Conservation (phyloP, 768 basidiomycete species). For the Pholiota microspora region DNA sequence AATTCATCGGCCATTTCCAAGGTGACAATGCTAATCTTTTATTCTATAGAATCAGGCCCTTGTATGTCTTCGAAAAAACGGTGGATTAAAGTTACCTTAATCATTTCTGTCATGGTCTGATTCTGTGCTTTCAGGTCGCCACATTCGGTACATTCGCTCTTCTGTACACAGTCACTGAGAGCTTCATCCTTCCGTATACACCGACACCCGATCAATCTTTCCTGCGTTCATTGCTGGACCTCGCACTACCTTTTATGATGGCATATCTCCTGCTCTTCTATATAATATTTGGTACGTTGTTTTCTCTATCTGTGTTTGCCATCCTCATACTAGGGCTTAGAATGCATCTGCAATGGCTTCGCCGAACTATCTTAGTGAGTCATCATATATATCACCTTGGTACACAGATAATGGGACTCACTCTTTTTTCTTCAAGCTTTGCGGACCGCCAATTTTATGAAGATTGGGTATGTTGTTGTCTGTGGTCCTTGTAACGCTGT, state of each 20-base stretch:
- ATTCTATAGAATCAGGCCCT: slow-evolving; percentile 57
- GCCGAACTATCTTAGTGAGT: slow-evolving; percentile 87
- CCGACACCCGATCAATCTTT: slow-evolving; percentile 71
- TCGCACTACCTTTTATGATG: slow-evolving; percentile 92
- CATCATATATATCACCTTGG: not conserved
- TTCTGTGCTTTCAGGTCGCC: slow-evolving; percentile 52
- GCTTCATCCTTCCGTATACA: slow-evolving; percentile 85
- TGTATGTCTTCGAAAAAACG: slow-evolving; percentile 82
- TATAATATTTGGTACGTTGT: slow-evolving; percentile 70
- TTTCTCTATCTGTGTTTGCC: not conserved
- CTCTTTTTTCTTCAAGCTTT: slow-evolving; percentile 52
- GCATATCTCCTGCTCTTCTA: slow-evolving; percentile 86
- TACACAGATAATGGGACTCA: not conserved
- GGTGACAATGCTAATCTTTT: not conserved
- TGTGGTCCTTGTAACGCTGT: not conserved
- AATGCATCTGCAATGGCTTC: slow-evolving; percentile 96
- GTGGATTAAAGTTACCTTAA: slow-evolving; percentile 31
- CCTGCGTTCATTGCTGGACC: slow-evolving; percentile 73
- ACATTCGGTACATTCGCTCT: slow-evolving; percentile 96
- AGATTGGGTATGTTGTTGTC: slow-evolving; percentile 68
- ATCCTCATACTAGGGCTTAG: slow-evolving; percentile 34
- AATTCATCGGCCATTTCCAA: not conserved
- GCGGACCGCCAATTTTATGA: slow-evolving; percentile 98
- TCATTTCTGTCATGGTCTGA: slow-evolving; percentile 24
- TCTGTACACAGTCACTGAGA: slow-evolving; percentile 91